Evolutionary conservation across 2,329 filamentous ascomycete species (phyloP), one percentile per base, ranked within the genome.

Genomic region (Fusarium liriodendri): DNA sequence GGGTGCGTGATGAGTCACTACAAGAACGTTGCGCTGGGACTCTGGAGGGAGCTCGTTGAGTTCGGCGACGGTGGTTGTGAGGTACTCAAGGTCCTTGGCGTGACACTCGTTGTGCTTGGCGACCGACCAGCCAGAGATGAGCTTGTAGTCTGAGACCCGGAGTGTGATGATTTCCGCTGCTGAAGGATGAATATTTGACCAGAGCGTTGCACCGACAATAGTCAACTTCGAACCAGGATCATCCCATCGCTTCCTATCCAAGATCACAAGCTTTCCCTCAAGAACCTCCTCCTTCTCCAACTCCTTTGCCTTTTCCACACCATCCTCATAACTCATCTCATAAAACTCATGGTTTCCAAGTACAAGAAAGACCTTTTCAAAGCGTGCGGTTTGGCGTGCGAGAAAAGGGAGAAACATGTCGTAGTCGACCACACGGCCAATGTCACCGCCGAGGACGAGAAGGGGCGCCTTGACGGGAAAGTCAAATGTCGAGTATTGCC

Each of bases 1-100:
- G 1, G 89, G 89, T 3, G 89, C 88, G 74, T 91, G 89, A 62
- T 91, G 88, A 0, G 89, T 91, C 0, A 87, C 84, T 0, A 91
- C 84, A 0, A 91, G 67, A 7, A 90, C 69, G 2, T 59, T 64
- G 18, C 72, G 67, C 42, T 75, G 70, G 38, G 65, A 67, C 37
- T 73, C 70, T 3, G 59, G 3, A 5, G 66, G 62, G 5, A 70
- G 54, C 9, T 66, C 47, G 40, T 77, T 72, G 47, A 79, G 71
- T 18, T 75, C 52, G n/a, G 73, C 77, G 33, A 86, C 80, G 70
- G 86, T 82, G 16, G 68, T 74, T 27, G 77, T 80, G 14, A 92
- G 81, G 89, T 89, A 92, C 3, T 81, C 73, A 5, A 85, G 70
- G 69, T 92, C 89, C 20, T 80, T 71, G 2, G 77, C 76, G 76